Conservation (phyloP, 2,329 filamentous ascomycete species). For the Trichoderma harzianum region DNA sequence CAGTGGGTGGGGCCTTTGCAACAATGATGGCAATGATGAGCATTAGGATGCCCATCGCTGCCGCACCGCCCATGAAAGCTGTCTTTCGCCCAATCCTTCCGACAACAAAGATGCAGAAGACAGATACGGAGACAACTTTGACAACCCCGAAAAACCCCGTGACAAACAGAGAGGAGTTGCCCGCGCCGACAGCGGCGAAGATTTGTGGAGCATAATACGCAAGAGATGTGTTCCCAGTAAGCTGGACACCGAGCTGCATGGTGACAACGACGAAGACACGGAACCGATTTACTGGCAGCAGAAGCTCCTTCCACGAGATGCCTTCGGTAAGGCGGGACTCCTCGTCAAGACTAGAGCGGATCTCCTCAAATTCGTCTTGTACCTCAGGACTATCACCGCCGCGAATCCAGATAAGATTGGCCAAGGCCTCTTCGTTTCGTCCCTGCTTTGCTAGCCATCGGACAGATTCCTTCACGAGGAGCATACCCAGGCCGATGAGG, state of each 20-base stretch:
- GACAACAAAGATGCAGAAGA: constrained; percentile 44
- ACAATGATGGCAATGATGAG: constrained; percentile 41
- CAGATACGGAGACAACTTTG: constrained; percentile 36
- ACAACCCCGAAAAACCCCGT: constrained; percentile 42
- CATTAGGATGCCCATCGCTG: constrained; percentile 38
- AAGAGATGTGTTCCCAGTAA: background rate
- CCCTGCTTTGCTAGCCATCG: constrained; percentile 58
- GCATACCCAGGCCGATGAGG: constrained; percentile 52
- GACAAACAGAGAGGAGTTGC: constrained; percentile 35
- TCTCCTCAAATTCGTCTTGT: background rate
- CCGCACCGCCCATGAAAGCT: constrained; percentile 41
- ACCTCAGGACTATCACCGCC: background rate
- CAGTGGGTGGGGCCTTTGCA: constrained; percentile 27
- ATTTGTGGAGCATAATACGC: constrained; percentile 34
- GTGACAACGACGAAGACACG: background rate
- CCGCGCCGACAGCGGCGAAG: constrained; percentile 37
- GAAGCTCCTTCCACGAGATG: no score
- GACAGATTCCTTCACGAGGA: constrained; percentile 58
- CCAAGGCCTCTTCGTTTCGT: constrained; percentile 47
- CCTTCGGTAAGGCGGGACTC: no score
- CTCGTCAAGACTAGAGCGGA: no score
- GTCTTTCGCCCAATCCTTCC: constrained; percentile 47
- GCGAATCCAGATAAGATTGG: background rate
- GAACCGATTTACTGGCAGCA: background rate
- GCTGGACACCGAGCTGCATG: background rate